These are phyloP conservation scores for Phytophthora capsici DNA, from an alignment of 352 stramenopile genomes.

Conservation along the genomic window DNA sequence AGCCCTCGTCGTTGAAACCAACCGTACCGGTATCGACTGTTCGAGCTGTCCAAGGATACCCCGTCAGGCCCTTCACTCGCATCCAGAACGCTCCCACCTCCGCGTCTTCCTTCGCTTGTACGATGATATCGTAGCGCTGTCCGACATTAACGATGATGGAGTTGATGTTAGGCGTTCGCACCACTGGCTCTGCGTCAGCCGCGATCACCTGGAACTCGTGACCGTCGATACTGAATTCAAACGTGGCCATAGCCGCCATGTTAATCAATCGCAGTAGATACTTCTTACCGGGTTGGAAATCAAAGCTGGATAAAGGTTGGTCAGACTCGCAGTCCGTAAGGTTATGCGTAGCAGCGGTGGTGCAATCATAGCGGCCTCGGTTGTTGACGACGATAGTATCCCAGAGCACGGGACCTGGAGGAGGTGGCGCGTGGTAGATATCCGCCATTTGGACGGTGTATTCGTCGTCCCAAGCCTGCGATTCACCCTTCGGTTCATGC, in stretches of 20 bases:
- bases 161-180: constrained; percentile 19
- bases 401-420: constrained; percentile 24
- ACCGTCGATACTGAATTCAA: constrained; percentile 45
- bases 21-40: not conserved
- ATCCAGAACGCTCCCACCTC: constrained; percentile 33
- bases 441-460: constrained; percentile 36
- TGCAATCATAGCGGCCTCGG: constrained; percentile 35
- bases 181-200: constrained; percentile 25
- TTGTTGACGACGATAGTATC: constrained; percentile 42
- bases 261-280: constrained; percentile 45
- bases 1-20: constrained; percentile 34
- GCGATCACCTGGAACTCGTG: constrained; percentile 42
- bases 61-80: constrained; percentile 22
- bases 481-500: constrained; percentile 1
- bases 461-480: constrained; percentile 32
- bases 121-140: constrained; percentile 36
- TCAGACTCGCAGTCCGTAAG: constrained; percentile 23
- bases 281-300: constrained; percentile 24
- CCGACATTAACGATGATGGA: constrained; percentile 33
- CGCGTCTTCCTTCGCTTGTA: constrained; percentile 25
- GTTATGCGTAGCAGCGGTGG: constrained; percentile 1
- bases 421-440: constrained; percentile 33
- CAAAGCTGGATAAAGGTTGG: constrained; percentile 26
- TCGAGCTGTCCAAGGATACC: constrained; percentile 26
- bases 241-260: constrained; percentile 28